Conservation (phyloP, 805 yeast species). For the Limtongozyma cylindracea region DNA sequence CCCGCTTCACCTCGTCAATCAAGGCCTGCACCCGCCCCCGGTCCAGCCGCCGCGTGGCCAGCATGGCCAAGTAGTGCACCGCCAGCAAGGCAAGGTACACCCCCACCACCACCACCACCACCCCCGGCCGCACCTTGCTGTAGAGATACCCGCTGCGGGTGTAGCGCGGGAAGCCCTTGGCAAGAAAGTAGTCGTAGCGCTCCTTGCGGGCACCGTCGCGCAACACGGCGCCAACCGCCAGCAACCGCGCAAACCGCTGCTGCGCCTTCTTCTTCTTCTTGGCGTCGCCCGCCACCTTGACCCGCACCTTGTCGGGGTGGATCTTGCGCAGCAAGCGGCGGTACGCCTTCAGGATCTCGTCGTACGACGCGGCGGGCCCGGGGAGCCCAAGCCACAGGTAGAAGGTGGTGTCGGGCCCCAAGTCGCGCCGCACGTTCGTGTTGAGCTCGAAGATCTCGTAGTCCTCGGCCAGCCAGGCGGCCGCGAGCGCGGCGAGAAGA, state of each 20-base stretch:
- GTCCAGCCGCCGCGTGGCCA: no score
- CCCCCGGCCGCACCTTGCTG: slow-evolving; percentile 44
- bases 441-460: slow-evolving; percentile 58
- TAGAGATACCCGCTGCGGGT: slow-evolving; percentile 42
- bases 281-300: slow-evolving; percentile 19
- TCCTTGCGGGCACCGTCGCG: slow-evolving; percentile 26
- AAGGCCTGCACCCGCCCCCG: no score
- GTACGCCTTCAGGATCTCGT: slow-evolving; percentile 39
- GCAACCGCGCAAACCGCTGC: slow-evolving; percentile 55
- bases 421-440: slow-evolving; percentile 32
- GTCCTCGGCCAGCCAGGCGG: slow-evolving; percentile 38
- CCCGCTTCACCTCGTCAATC: no score
- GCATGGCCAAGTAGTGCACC: no score
- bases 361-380: slow-evolving; percentile 18
- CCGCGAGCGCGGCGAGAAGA: slow-evolving; percentile 7
- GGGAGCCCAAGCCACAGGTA: slow-evolving; percentile 38
- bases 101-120: slow-evolving; percentile 20
- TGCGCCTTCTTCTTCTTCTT: slow-evolving; percentile 22
- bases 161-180: slow-evolving; percentile 71
- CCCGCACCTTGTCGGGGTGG: slow-evolving; percentile 89
- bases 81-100: no score
- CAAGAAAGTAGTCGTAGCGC: slow-evolving; percentile 65
- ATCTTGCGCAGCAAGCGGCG: slow-evolving; percentile 41
- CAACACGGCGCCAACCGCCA: slow-evolving; percentile 50
- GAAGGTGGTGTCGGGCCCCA: slow-evolving; percentile 36